Conservation (phyloP, 192 early-diverging fungal species). For the Coemansia sp. region DNA sequence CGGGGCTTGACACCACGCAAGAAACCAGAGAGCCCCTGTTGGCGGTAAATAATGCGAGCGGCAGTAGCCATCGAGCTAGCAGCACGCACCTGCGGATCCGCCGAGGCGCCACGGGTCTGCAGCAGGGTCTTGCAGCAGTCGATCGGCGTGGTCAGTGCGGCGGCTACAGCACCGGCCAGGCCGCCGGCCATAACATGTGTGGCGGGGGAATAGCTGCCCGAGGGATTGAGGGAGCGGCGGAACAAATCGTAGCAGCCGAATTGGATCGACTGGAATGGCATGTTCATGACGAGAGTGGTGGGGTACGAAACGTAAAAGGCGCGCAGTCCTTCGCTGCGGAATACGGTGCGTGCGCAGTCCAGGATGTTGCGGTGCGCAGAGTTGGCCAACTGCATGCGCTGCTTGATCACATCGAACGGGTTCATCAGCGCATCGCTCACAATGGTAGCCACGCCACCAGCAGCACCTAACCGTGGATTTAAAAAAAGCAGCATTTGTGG, state of each 20-base stretch:
- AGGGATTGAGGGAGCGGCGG: conserved; percentile 76
- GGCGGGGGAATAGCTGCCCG: conserved; percentile 76
- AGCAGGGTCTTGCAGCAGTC: conserved; percentile 95
- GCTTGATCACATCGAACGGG: conserved; percentile 97
- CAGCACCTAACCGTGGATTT: conserved; percentile 59
- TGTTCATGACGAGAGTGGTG: conserved; percentile 89
- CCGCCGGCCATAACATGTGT: conserved; percentile 85
- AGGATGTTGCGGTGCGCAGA: conserved; percentile 65
- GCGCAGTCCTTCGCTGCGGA: conserved; percentile 69
- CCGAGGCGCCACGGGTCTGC: conserved; percentile 81
- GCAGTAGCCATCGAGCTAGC: conserved; percentile 71
- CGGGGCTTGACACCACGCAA: conserved; percentile 74
- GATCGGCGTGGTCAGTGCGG: conserved; percentile 87
- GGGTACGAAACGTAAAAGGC: conserved; percentile 95
- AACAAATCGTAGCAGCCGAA: conserved; percentile 91
- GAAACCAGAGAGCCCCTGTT: conserved; percentile 76
- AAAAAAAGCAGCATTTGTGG: background rate
- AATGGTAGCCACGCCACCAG: conserved; percentile 86
- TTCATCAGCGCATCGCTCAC: conserved; percentile 90
- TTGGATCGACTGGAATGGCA: conserved; percentile 93
- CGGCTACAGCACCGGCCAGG: conserved; percentile 83
- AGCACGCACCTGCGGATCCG: conserved; percentile 64
- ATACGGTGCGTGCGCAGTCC: conserved; percentile 66
- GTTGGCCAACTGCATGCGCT: conserved; percentile 88
- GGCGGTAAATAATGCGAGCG: conserved; percentile 68